phyloP scores from a whole-genome alignment of 495 filamentous ascomycete species.

The Neurospora hispaniola region DNA sequence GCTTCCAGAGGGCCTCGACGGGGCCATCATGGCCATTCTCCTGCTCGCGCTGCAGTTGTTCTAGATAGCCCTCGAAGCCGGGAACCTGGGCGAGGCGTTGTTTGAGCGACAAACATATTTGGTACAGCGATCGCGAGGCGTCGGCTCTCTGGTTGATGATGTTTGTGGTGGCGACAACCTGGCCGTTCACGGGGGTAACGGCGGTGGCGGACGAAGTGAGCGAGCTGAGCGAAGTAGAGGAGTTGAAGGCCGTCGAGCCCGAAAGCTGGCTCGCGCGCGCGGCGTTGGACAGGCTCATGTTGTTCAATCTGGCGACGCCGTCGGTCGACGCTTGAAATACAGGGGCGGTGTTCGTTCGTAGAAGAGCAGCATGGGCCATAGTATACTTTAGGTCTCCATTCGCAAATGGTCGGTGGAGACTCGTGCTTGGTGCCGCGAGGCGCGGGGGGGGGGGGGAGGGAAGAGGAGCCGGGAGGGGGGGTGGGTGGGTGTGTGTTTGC shows the following conservation, averaged over 20 bases:
- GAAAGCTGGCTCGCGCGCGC: constrained; percentile 44
- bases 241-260: constrained; percentile 37
- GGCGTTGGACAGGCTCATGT: constrained; percentile 32
- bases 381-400: constrained; percentile 27
- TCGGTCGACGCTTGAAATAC: constrained; percentile 32
- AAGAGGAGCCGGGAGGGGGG: constrained; percentile 1
- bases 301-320: constrained; percentile 22
- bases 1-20: constrained; percentile 83
- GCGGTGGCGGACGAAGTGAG: constrained; percentile 33
- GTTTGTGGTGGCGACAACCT: constrained; percentile 64
- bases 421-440: constrained; percentile 5
- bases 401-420: constrained; percentile 16
- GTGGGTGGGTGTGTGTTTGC: background rate
- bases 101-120: constrained; percentile 80
- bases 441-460: constrained; percentile 4
- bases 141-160: constrained; percentile 94
- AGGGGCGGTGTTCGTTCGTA: constrained; percentile 43
- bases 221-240: constrained; percentile 37
- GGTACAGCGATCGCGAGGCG: constrained; percentile 78
- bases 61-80: constrained; percentile 62
- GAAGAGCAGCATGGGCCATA: constrained; percentile 41
- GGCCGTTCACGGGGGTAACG: constrained; percentile 34
- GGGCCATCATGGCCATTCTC: constrained; percentile 51
- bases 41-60: constrained; percentile 43
- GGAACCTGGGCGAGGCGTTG: constrained; percentile 73